These are phyloP conservation scores for Tricholoma terreum DNA, from an alignment of 768 basidiomycete genomes.

Conservation along the genomic window DNA sequence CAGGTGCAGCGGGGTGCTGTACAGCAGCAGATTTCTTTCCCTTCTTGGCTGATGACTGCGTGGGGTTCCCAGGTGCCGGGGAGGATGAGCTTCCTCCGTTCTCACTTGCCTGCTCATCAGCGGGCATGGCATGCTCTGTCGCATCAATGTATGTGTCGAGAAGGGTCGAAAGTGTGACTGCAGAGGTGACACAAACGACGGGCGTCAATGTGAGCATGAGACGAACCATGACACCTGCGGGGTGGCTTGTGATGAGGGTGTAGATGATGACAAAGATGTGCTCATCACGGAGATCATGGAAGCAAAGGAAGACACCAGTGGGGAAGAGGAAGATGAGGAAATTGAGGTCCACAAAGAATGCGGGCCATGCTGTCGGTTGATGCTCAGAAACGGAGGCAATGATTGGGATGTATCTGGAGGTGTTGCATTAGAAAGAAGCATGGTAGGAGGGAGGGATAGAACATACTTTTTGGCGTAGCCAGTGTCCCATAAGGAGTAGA, in stretches of 20 bases:
- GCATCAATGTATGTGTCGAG: slow-evolving; percentile 92
- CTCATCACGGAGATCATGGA: slow-evolving; percentile 92
- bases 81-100: slow-evolving; percentile 17
- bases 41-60: slow-evolving; percentile 48
- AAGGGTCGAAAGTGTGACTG: slow-evolving; percentile 84
- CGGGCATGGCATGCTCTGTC: slow-evolving; percentile 49
- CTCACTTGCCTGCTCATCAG: slow-evolving; percentile 30
- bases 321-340: slow-evolving; percentile 98
- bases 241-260: slow-evolving; percentile 92
- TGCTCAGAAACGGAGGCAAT: slow-evolving; percentile 99
- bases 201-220: slow-evolving; percentile 97
- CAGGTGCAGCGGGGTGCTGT: slow-evolving; percentile 24
- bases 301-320: slow-evolving; percentile 91
- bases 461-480: slow-evolving; percentile 95
- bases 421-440: slow-evolving; percentile 8
- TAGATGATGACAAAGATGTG: slow-evolving; percentile 99
- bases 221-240: slow-evolving; percentile 99
- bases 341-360: slow-evolving; percentile 98
- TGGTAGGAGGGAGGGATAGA: slow-evolving; percentile 5
- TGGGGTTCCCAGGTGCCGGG: slow-evolving; percentile 22
- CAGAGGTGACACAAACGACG: slow-evolving; percentile 91
- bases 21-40: slow-evolving; percentile 50
- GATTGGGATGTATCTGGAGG: slow-evolving; percentile 85
- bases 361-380: slow-evolving; percentile 99
- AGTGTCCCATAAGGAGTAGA: slow-evolving; percentile 99